These are phyloP conservation scores for Zelonia costaricensis DNA, from an alignment of 208 protist genomes.

Conservation along the genomic window DNA sequence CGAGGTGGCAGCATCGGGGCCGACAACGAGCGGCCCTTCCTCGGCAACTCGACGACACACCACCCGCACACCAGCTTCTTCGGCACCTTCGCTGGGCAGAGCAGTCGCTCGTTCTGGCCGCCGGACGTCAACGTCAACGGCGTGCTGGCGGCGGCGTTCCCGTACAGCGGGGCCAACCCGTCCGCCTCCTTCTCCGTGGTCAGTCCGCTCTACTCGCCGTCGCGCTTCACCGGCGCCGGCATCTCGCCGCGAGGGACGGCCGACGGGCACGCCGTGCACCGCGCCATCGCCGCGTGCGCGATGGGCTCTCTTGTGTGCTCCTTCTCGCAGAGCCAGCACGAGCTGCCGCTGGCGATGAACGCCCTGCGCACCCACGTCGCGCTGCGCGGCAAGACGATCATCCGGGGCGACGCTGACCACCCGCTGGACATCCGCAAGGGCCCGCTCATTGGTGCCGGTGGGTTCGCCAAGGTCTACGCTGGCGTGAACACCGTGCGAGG, in stretches of 20 bases:
- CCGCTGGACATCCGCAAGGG: conserved; percentile 76
- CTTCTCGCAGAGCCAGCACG: conserved; percentile 33
- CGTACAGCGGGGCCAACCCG: conserved; percentile 4
- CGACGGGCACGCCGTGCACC: conserved; percentile 17
- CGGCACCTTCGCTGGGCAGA: conserved; percentile 5
- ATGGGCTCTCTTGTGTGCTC: conserved; percentile 26
- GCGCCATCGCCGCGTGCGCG: conserved; percentile 27
- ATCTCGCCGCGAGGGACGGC: conserved; percentile 8
- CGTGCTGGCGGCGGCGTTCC: conserved; percentile 10
- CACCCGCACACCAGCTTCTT: conserved; percentile 27
- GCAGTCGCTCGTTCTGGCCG: conserved; percentile 23
- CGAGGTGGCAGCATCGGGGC: conserved; percentile 25
- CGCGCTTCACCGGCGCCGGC: conserved; percentile 10
- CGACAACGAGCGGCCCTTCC: conserved; percentile 15
- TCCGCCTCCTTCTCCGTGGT: conserved; percentile 1
- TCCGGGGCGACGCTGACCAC: conserved; percentile 57
- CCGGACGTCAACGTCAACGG: conserved; percentile 19
- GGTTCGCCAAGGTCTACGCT: conserved; percentile 85
- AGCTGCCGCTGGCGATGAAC: conserved; percentile 54
- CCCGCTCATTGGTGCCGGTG: conserved; percentile 74
- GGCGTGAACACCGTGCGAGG: conserved; percentile 83
- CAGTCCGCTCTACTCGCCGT: conserved; percentile 20
- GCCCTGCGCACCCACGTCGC: conserved; percentile 56
- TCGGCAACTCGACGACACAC: conserved; percentile 14
- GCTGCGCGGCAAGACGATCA: conserved; percentile 68